Evolutionary conservation across 2,329 filamentous ascomycete species (phyloP), one percentile per base, ranked within the genome.

Genomic region (Dryadomyces sulphureus): DNA sequence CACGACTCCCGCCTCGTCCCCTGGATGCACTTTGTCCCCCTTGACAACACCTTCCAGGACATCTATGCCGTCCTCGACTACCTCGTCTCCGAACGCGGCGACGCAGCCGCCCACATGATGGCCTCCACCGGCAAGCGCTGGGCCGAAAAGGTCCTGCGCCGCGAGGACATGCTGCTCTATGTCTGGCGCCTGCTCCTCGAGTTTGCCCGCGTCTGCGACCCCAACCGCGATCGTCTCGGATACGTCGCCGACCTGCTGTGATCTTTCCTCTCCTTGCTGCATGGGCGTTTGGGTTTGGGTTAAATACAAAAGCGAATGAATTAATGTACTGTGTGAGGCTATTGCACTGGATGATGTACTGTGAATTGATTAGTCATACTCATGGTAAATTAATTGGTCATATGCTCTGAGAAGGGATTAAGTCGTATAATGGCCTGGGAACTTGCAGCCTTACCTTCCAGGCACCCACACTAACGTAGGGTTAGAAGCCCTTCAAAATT

Each of bases 11-110:
- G 82, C 7, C 65, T 87, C 0, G 62, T 76, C 14, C 75, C 80
- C 0, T 88, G 82, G 82, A 65, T 73, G 51, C 83, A 88, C 60
- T 87, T 83, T 54, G 74, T 79, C 1, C 82, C 83, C 2, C 69
- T 87, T 55, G 79, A 84, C 58, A 81, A 81, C 55, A 73, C 73
- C 1, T 81, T 77, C 49, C 65, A 73, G 45, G 83, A 86, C 41
- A 57, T 84, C 9, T 84, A 82, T 53, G 70, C 71, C 9, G 67
- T 80, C 9, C 62, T 84, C 54, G 73, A 78, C 42, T 85, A 77
- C 59, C 81, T 85, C 49, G 22, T 35, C 39, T 65, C 70, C 36
- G 53, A 54, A 17, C 57, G 58, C 5, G 66, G 68, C 44, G 77
- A 83, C 53, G 62, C 63, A 1, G 68, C 69, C n/a, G 81, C 79